These are phyloP conservation scores for Saccharomycopsis sp. DNA, from an alignment of 805 yeast genomes.

Conservation along the genomic window DNA sequence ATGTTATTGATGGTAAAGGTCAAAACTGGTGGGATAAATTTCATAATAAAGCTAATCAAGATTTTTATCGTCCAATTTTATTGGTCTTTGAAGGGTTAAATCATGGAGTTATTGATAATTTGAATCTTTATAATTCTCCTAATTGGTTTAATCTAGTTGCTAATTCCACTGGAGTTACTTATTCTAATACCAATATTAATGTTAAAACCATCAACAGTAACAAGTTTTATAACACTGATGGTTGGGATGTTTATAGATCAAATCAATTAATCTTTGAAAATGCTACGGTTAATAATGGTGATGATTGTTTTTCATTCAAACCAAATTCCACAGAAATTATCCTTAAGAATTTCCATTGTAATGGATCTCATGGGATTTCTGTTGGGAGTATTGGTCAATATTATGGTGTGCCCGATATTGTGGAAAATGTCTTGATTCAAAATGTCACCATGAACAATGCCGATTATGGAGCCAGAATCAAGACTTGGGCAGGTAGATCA, in stretches of 20 bases:
- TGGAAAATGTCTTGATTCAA: slow-evolving; percentile 9
- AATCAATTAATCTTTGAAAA: slow-evolving; percentile 8
- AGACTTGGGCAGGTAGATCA: slow-evolving; percentile 13
- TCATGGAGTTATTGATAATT: slow-evolving; percentile 9
- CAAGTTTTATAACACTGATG: slow-evolving; percentile 11
- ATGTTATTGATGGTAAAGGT: slow-evolving; percentile 12
- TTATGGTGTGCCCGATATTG: slow-evolving; percentile 13
- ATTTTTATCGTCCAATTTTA: slow-evolving; percentile 11
- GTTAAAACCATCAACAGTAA: slow-evolving; percentile 4
- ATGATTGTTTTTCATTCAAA: slow-evolving; percentile 14
- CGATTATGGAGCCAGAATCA: slow-evolving; percentile 13
- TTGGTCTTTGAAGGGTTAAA: slow-evolving; percentile 11
- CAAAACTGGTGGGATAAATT: slow-evolving; percentile 13
- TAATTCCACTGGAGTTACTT: slow-evolving; percentile 9
- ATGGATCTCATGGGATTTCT: slow-evolving; percentile 15
- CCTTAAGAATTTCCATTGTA: slow-evolving; percentile 10
- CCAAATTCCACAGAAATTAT: slow-evolving; percentile 8
- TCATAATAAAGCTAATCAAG: slow-evolving; percentile 6
- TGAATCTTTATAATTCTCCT: slow-evolving; percentile 12
- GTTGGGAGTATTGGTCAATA: slow-evolving; percentile 14
- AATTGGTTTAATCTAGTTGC: slow-evolving; percentile 12
- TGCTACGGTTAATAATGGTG: slow-evolving; percentile 12
- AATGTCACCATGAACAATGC: slow-evolving; percentile 14
- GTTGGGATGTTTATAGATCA: slow-evolving; percentile 14
- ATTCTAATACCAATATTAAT: slow-evolving; percentile 11